These are phyloP conservation scores for Boletus sp. DNA, from an alignment of 1,284 basidiomycete species.

Conservation along the genomic window DNA sequence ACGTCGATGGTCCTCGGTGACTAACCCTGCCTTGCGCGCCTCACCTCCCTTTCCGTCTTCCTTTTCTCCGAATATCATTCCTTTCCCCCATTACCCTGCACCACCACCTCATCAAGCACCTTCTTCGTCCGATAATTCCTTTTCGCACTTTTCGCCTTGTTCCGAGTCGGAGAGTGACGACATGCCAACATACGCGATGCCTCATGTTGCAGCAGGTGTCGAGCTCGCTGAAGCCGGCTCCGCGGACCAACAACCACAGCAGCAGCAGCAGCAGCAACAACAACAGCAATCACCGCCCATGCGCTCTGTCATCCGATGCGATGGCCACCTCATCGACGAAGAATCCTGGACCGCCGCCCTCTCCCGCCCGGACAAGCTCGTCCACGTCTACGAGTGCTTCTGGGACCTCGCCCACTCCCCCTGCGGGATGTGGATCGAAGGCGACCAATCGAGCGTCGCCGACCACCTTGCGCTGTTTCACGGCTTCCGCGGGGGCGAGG, in stretches of 20 bases:
- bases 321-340: conserved; percentile 29
- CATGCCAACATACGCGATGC: conserved; percentile 9
- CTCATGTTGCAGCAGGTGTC: conserved; percentile 23
- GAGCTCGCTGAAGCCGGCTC: conserved; percentile 16
- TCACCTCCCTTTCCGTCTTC: conserved; percentile 21
- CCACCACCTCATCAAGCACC: not conserved
- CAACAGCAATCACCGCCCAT: conserved; percentile 3
- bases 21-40: conserved; percentile 28
- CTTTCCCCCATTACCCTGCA: conserved; percentile 21
- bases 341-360: conserved; percentile 28
- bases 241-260: conserved; percentile 5
- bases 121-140: conserved; percentile 18
- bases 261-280: not conserved
- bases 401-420: conserved; percentile 26
- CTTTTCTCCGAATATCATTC: conserved; percentile 14
- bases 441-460: conserved; percentile 33
- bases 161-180: conserved; percentile 30
- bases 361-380: conserved; percentile 21
- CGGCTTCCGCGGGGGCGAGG: conserved; percentile 28
- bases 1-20: conserved; percentile 33
- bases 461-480: conserved; percentile 33
- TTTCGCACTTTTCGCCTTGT: conserved; percentile 23
- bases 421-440: conserved; percentile 34
- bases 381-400: conserved; percentile 33
- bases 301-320: conserved; percentile 27